Evolutionary conservation across 2,329 filamentous ascomycete genomes (phyloP).

Genomic region (Claviceps purpurea): DNA sequence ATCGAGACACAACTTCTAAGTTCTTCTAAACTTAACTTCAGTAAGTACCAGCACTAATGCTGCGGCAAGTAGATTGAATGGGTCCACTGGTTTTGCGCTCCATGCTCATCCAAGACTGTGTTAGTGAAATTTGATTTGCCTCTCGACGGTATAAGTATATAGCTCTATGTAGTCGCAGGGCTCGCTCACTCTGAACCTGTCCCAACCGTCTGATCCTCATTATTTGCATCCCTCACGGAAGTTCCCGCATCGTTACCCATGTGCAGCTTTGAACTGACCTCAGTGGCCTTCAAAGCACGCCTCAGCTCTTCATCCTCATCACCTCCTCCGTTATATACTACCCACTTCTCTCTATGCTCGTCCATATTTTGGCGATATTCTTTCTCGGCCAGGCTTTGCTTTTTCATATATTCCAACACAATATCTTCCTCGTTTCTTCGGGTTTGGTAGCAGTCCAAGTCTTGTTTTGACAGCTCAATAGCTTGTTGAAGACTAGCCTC

Average conservation of each 20-base stretch:
- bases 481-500: conserved; percentile 28
- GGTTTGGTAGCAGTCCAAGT: conserved; percentile 27
- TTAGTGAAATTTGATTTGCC: no score
- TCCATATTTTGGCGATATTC: conserved; percentile 26
- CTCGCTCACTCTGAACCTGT: neutral
- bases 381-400: conserved; percentile 60
- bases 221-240: conserved; percentile 5
- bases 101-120: no score
- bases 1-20: no score
- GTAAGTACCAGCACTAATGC: no score
- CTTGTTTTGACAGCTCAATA: conserved; percentile 30
- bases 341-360: conserved; percentile 19
- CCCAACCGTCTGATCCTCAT: neutral
- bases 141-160: neutral
- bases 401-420: conserved; percentile 64
- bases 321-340: conserved; percentile 23
- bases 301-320: conserved; percentile 38
- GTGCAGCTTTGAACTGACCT: conserved; percentile 18
- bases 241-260: conserved; percentile 14
- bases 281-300: conserved; percentile 31
- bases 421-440: conserved; percentile 54
- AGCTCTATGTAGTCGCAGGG: neutral
- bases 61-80: no score
- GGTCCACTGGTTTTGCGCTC: no score
- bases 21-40: no score